Evolutionary conservation across 2,329 filamentous ascomycete genomes (phyloP), one percentile per base, ranked within the genome.

Genomic region (Aspergillus fijiensis): DNA sequence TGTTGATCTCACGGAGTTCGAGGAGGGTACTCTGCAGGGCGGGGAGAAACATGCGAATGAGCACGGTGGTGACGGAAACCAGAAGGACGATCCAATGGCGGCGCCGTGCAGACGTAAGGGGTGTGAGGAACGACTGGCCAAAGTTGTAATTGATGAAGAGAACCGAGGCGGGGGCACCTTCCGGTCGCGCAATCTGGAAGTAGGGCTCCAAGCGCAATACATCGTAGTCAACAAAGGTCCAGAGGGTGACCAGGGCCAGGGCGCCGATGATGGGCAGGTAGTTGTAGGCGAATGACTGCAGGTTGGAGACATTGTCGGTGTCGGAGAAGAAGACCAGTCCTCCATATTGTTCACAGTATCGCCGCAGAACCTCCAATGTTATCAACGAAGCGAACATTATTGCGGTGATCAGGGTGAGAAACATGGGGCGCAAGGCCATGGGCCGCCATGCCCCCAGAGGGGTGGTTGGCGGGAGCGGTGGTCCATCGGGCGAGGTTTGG

Each of bases 151-250:
- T 74, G 66, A 72, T 74, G 50, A 74, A 74, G 3, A 75, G 62
- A 5, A 72, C 68, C 1, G 64, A 66, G 25, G 74, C 74, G 4
- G 72, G 70, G 19, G 71, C 70, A 1, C 74, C 74, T 11, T 69
- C 65, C 7, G 72, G 70, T 14, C 66, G 64, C 4, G 74, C 73
- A 33, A 76, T 58, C 55, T 76, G 80, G 51, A 82, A 82, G 60
- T 78, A 82, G 2, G 80, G 80, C 51, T 82, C 80, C 19, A 82
- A 67, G 5, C 80, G 79, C 55, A 82, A 77, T 21, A 82, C 79
- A 60, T 82, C 80, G 55, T 79, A 82, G 58, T 82, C 80, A 12
- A 79, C 74, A 58, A 81, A 78, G 51, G 80, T 78, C 80, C 80
- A 82, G 1, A 80, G 64, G 21, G 80, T 77, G 47, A 80, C 76